Percentiles rank a stretch among this genome's conserved stretches.
Conservation (phyloP, 768 basidiomycete genomes). For the Leccinum pellstonianum region DNA sequence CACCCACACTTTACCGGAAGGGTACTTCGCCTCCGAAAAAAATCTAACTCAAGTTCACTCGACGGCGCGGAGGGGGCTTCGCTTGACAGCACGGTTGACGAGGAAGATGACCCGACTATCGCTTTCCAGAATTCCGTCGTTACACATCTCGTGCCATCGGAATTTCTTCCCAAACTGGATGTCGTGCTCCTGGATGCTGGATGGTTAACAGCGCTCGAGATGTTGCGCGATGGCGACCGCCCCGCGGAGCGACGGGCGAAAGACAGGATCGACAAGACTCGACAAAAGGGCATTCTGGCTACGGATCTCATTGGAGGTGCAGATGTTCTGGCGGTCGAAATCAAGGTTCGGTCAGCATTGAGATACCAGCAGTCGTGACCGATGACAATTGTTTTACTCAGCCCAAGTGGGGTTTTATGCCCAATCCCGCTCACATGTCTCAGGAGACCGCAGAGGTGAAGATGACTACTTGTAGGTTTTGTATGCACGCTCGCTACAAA, state of each 20-base stretch:
- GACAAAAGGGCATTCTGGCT: constrained; percentile 65
- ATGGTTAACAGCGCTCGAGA: constrained; percentile 63
- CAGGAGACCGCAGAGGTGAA: constrained; percentile 57
- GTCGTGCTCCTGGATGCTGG: constrained; percentile 41
- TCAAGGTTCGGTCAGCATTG: constrained; percentile 62
- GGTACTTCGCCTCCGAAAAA: constrained; percentile 79
- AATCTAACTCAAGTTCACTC: constrained; percentile 25
- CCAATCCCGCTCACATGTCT: constrained; percentile 60
- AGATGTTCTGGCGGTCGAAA: constrained; percentile 71
- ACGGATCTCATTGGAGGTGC: constrained; percentile 73
- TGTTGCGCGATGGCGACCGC: constrained; percentile 46
- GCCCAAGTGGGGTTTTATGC: constrained; percentile 98
- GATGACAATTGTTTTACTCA: constrained; percentile 30
- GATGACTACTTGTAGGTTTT: constrained; percentile 78
- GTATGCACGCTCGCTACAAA: constrained; percentile 76
- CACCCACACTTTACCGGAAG: constrained; percentile 55
- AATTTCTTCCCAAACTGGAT: constrained; percentile 58
- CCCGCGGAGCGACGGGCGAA: constrained; percentile 53
- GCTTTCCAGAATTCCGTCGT: constrained; percentile 67
- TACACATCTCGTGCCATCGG: constrained; percentile 56
- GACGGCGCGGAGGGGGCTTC: background rate
- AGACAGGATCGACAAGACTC: constrained; percentile 58
- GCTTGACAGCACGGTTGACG: constrained; percentile 27
- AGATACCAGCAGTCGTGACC: constrained; percentile 1
- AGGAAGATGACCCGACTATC: constrained; percentile 41